A percentile compares a stretch with the other conserved stretches of the same genome.
These are phyloP conservation scores for Iris pallida DNA, from an alignment of 116 monocot species.

Conservation along the genomic window DNA sequence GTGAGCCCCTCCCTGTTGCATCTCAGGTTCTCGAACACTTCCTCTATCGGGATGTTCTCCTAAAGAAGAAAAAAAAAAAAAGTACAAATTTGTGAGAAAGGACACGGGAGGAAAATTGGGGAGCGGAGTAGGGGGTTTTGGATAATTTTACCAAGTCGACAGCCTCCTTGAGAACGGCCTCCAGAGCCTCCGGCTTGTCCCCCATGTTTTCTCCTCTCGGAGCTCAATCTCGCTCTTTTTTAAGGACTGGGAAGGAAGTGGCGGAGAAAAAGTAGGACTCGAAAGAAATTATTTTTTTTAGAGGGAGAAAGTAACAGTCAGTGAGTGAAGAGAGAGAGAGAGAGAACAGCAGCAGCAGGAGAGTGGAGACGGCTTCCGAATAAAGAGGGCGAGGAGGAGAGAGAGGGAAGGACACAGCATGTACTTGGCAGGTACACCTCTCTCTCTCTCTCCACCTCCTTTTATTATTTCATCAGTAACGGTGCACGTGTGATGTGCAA, in stretches of 20 bases:
- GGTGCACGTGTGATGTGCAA: too few relatives aligned
- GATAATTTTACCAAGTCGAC: constrained; percentile 64
- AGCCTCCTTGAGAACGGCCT: constrained; percentile 82
- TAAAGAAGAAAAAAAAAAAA: constrained; percentile 26
- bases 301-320: not conserved
- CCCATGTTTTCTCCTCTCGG: constrained; percentile 18
- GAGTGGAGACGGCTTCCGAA: not conserved
- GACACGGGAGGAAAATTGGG: not conserved
- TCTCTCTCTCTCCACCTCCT: not conserved
- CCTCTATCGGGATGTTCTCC: constrained; percentile 92
- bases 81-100: constrained; percentile 3
- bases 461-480: too few relatives aligned
- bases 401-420: not conserved
- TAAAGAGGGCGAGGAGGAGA: not conserved
- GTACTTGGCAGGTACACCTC: not conserved
- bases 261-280: too few relatives aligned
- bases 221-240: not conserved
- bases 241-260: not conserved
- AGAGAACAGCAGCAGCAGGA: not conserved
- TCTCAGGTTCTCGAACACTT: constrained; percentile 85
- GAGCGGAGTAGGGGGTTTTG: not conserved
- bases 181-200: constrained; percentile 61
- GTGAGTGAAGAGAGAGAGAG: not conserved
- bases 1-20: constrained; percentile 73
- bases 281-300: not conserved